These are phyloP conservation scores for Dalbergia cultrata DNA, from an alignment of 306 rosid species.

Conservation along the genomic window DNA sequence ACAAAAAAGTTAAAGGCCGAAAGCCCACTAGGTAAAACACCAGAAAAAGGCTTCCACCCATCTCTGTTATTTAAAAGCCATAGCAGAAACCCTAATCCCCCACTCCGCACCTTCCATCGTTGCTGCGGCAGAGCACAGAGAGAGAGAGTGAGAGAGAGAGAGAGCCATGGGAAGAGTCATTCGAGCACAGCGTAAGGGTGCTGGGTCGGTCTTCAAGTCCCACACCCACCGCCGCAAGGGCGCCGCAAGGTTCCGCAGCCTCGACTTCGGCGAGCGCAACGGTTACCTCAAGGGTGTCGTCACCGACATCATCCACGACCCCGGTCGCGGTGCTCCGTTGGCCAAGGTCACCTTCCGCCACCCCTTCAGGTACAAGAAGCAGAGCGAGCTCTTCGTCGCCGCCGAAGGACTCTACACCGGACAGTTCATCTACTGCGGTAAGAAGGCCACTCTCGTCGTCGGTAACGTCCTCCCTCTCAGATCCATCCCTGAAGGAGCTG, in stretches of 20 bases:
- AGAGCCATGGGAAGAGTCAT: constrained; percentile 72
- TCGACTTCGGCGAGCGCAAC: constrained; percentile 83
- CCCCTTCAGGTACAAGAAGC: constrained; percentile 80
- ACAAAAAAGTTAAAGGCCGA: no score
- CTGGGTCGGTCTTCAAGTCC: constrained; percentile 81
- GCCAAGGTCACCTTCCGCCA: constrained; percentile 80
- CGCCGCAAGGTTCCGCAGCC: constrained; percentile 74
- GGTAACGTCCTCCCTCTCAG: constrained; percentile 77
- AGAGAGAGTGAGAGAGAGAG: background rate
- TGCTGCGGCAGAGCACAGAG: constrained; percentile 1
- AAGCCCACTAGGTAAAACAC: background rate
- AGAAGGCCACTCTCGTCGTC: constrained; percentile 78
- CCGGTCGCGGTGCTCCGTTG: constrained; percentile 87
- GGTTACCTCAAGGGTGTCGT: constrained; percentile 81
- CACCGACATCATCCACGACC: constrained; percentile 78
- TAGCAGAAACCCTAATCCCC: constrained; percentile 40
- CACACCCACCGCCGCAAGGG: constrained; percentile 92
- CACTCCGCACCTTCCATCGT: no score
- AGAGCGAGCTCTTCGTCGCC: constrained; percentile 70
- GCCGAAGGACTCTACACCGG: constrained; percentile 84
- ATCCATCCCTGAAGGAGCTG: constrained; percentile 85
- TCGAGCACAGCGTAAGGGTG: constrained; percentile 89
- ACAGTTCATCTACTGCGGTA: constrained; percentile 80
- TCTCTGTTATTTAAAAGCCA: background rate
- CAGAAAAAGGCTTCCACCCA: background rate